A percentile compares a stretch with the other conserved stretches of the same genome.
phyloP scores from a whole-genome alignment of 106 monocot species.

The Dioscorea zingiberensis region DNA sequence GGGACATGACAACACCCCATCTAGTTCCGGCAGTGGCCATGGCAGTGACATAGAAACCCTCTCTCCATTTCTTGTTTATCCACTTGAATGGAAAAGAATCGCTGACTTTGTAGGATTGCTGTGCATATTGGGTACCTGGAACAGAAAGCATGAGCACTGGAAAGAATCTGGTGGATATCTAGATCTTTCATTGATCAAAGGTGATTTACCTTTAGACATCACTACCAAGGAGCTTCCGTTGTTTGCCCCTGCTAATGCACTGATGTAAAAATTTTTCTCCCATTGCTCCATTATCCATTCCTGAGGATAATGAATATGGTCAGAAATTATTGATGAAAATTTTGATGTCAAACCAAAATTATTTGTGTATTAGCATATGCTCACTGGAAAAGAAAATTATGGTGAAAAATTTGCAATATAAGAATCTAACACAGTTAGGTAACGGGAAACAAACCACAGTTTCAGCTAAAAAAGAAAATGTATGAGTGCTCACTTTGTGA shows the following conservation, averaged over 20 bases:
- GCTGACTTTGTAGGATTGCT: constrained; percentile 89
- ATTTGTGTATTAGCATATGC: too few relatives aligned
- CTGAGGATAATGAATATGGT: constrained; percentile 19
- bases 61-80: constrained; percentile 92
- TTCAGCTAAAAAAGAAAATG: neutral
- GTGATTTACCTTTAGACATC: constrained; percentile 69
- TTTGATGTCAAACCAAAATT: too few relatives aligned
- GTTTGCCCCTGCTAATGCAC: constrained; percentile 69
- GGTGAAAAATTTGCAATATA: too few relatives aligned
- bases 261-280: constrained; percentile 89
- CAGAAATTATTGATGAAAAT: neutral
- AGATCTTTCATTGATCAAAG: neutral
- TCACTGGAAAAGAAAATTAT: too few relatives aligned
- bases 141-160: neutral
- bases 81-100: constrained; percentile 93
- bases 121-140: constrained; percentile 65
- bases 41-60: constrained; percentile 75
- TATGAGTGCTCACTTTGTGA: constrained; percentile 51
- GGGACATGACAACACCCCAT: constrained; percentile 89
- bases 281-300: constrained; percentile 96
- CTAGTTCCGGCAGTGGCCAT: constrained; percentile 83
- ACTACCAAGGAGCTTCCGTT: constrained; percentile 78
- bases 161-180: too few relatives aligned
- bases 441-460: neutral
- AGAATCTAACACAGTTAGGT: neutral